phyloP scores from a whole-genome alignment of 208 protist genomes.

The Trypanosoma conorhini region DNA sequence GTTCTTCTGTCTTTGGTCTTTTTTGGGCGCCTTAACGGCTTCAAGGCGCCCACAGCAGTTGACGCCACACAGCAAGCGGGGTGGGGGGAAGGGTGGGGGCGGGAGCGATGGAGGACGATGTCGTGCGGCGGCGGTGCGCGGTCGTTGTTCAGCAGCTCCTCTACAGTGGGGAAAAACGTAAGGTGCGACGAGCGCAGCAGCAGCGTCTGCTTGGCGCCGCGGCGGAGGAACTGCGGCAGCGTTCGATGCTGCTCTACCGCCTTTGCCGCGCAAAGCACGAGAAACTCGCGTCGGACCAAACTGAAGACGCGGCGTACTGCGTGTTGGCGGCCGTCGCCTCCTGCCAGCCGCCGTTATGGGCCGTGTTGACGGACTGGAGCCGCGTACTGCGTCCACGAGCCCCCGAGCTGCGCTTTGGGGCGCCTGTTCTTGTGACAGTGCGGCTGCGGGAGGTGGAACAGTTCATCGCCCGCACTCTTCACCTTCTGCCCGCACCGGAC shows the following conservation, averaged over 20 bases:
- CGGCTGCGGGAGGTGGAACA: conserved; percentile 47
- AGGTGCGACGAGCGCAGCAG: not conserved
- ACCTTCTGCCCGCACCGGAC: conserved; percentile 26
- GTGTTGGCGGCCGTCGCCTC: conserved; percentile 50
- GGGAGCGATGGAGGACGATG: conserved; percentile 53
- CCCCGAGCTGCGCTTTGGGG: conserved; percentile 45
- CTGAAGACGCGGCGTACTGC: conserved; percentile 69
- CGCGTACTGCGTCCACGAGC: conserved; percentile 42
- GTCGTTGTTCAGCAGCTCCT: conserved; percentile 53
- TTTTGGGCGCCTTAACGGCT: not conserved
- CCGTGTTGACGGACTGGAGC: conserved; percentile 38
- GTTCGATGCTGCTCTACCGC: conserved; percentile 64
- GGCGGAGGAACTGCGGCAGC: conserved; percentile 28
- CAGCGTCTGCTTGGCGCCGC: conserved; percentile 20
- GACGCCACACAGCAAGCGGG: not conserved
- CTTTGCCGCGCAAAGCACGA: conserved; percentile 45
- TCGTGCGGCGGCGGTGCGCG: conserved; percentile 42
- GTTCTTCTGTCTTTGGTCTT: not conserved
- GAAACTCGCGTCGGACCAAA: conserved; percentile 25
- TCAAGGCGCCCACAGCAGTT: not conserved
- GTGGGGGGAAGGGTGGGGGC: not conserved
- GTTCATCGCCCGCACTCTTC: conserved; percentile 51
- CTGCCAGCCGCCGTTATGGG: conserved; percentile 49
- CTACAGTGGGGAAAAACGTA: conserved; percentile 4
- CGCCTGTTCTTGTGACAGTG: conserved; percentile 39